Evolutionary conservation across 1,284 basidiomycete genomes (phyloP).

Genomic region (Polyporus tsugae): DNA sequence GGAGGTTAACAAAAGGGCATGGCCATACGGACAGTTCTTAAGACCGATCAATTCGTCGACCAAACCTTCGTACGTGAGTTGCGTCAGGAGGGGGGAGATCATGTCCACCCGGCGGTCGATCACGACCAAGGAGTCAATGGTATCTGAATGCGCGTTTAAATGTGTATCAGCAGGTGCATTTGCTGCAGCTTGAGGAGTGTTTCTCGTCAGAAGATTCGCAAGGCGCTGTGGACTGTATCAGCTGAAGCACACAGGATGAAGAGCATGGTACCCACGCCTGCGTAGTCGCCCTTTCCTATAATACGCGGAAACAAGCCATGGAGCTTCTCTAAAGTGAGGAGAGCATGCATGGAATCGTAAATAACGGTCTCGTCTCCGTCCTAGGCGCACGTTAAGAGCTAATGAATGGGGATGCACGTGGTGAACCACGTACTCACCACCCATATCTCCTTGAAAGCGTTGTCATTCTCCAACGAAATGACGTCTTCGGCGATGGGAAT

Average conservation of each 20-base stretch:
- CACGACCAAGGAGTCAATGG: slow-evolving; percentile 89
- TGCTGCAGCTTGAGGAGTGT: slow-evolving; percentile 53
- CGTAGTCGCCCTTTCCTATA: slow-evolving; percentile 92
- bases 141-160: slow-evolving; percentile 54
- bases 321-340: slow-evolving; percentile 86
- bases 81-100: slow-evolving; percentile 95
- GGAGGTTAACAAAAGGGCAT: neutral
- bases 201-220: slow-evolving; percentile 74
- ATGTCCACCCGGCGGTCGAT: slow-evolving; percentile 95
- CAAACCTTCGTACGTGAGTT: slow-evolving; percentile 96
- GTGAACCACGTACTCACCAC: slow-evolving; percentile 61
- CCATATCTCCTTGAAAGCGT: slow-evolving; percentile 86
- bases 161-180: slow-evolving; percentile 49
- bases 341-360: slow-evolving; percentile 88
- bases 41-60: slow-evolving; percentile 95
- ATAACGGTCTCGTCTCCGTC: slow-evolving; percentile 94
- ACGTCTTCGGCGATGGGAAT: slow-evolving; percentile 94
- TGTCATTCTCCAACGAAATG: slow-evolving; percentile 86
- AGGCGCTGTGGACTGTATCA: slow-evolving; percentile 65
- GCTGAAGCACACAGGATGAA: neutral
- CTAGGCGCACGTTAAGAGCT: slow-evolving; percentile 48
- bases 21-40: slow-evolving; percentile 74
- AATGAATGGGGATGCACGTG: neutral
- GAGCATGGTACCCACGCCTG: slow-evolving; percentile 65
- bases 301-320: slow-evolving; percentile 94